phyloP scores from a whole-genome alignment of 805 yeast species.

The Metschnikowia hibisci region DNA sequence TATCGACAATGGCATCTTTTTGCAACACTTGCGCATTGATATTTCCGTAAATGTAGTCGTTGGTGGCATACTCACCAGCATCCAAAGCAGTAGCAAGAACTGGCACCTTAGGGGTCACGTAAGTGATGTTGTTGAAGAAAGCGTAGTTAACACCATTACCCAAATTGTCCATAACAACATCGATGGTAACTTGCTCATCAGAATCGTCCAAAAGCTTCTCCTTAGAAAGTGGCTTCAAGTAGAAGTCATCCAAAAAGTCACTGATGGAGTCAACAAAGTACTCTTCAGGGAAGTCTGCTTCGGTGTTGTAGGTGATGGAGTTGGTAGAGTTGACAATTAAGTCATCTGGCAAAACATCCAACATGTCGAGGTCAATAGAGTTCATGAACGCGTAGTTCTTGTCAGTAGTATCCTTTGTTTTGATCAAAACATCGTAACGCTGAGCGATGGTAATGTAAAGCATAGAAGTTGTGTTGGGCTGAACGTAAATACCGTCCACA shows the following conservation, averaged over 20 bases:
- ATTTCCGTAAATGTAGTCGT: slow-evolving; percentile 68
- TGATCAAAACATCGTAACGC: slow-evolving; percentile 76
- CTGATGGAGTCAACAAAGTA: slow-evolving; percentile 42
- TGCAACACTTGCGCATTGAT: slow-evolving; percentile 71
- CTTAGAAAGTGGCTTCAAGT: slow-evolving; percentile 27
- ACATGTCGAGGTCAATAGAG: slow-evolving; percentile 74
- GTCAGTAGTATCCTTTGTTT: slow-evolving; percentile 59
- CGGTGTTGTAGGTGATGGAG: slow-evolving; percentile 55
- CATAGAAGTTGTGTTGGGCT: slow-evolving; percentile 64
- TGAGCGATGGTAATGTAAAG: slow-evolving; percentile 88
- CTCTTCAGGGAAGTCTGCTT: slow-evolving; percentile 40
- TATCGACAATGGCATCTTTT: slow-evolving; percentile 66
- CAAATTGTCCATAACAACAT: slow-evolving; percentile 80
- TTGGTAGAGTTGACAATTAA: slow-evolving; percentile 71
- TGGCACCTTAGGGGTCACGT: slow-evolving; percentile 80
- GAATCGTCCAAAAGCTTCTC: slow-evolving; percentile 58
- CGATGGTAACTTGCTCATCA: slow-evolving; percentile 64
- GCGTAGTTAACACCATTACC: slow-evolving; percentile 89
- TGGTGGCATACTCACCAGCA: slow-evolving; percentile 57
- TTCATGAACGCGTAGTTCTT: slow-evolving; percentile 81
- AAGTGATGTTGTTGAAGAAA: slow-evolving; percentile 88
- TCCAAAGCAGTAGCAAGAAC: slow-evolving; percentile 72
- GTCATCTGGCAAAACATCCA: slow-evolving; percentile 67
- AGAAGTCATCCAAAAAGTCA: slow-evolving; percentile 39
- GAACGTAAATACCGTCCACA: slow-evolving; percentile 86